phyloP scores from a whole-genome alignment of 495 filamentous ascomycete species.

The Penicillium antarcticum region DNA sequence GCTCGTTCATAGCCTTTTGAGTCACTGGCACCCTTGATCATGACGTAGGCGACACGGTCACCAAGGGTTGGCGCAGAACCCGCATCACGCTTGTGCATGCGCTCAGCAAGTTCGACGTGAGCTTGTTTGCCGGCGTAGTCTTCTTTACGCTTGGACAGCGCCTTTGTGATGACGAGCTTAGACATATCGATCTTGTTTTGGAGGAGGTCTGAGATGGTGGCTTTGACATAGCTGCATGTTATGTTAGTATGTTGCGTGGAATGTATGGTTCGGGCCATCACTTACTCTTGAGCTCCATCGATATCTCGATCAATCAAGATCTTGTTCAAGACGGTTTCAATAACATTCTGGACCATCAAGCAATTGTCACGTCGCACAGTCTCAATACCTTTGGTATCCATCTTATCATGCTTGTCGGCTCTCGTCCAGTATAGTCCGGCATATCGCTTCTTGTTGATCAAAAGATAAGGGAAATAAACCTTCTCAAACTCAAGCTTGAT shows the following conservation, averaged over 20 bases:
- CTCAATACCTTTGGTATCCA: slow-evolving; percentile 99
- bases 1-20: slow-evolving; percentile 93
- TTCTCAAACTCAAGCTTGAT: slow-evolving; percentile 99
- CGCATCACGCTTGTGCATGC: slow-evolving; percentile 94
- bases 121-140: slow-evolving; percentile 89
- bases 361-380: slow-evolving; percentile 97
- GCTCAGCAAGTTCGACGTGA: slow-evolving; percentile 87
- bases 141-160: slow-evolving; percentile 64
- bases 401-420: slow-evolving; percentile 94
- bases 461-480: slow-evolving; percentile 95
- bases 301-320: slow-evolving; percentile 92
- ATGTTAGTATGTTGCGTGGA: slow-evolving; percentile 5
- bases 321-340: slow-evolving; percentile 93
- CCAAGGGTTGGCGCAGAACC: slow-evolving; percentile 93
- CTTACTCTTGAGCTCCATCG: slow-evolving; percentile 88
- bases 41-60: slow-evolving; percentile 97
- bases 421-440: slow-evolving; percentile 97
- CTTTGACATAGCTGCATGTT: slow-evolving; percentile 80
- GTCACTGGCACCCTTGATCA: slow-evolving; percentile 84
- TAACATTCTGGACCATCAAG: slow-evolving; percentile 89
- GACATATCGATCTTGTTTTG: slow-evolving; percentile 99
- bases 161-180: slow-evolving; percentile 98
- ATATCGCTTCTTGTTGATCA: slow-evolving; percentile 99
- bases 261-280: slow-evolving; percentile 1
- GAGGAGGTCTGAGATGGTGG: slow-evolving; percentile 89